Percentiles rank a stretch among this genome's conserved stretches.
These are phyloP conservation scores for Dentipellis fragilis DNA, from an alignment of 768 basidiomycete species.

Conservation along the genomic window DNA sequence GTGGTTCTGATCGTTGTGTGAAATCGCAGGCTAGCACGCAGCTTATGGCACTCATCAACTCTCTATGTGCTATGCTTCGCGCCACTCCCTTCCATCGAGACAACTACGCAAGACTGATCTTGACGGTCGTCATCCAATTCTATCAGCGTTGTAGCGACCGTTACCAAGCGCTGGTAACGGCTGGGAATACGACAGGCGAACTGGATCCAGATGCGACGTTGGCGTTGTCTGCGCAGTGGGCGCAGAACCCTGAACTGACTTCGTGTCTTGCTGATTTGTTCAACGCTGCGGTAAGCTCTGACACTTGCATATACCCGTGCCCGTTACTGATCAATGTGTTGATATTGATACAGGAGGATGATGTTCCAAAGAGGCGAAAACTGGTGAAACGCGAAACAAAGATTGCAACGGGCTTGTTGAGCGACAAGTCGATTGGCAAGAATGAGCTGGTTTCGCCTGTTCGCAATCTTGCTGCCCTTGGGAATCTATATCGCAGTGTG, in stretches of 20 bases:
- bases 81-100: slow-evolving; percentile 92
- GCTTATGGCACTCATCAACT: slow-evolving; percentile 84
- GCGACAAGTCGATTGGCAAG: slow-evolving; percentile 40
- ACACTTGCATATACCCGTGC: background rate
- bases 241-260: slow-evolving; percentile 73
- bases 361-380: slow-evolving; percentile 35
- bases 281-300: slow-evolving; percentile 33
- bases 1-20: background rate
- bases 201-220: slow-evolving; percentile 35
- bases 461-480: slow-evolving; percentile 65
- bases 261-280: slow-evolving; percentile 63
- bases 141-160: slow-evolving; percentile 89
- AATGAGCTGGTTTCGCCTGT: slow-evolving; percentile 61
- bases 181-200: slow-evolving; percentile 17
- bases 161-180: slow-evolving; percentile 65
- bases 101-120: slow-evolving; percentile 87
- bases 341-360: slow-evolving; percentile 25
- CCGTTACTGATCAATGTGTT: background rate
- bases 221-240: slow-evolving; percentile 69
- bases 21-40: slow-evolving; percentile 64
- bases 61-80: slow-evolving; percentile 82
- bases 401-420: slow-evolving; percentile 61
- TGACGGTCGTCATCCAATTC: slow-evolving; percentile 91
- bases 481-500: slow-evolving; percentile 77
- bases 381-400: slow-evolving; percentile 72